phyloP scores from a whole-genome alignment of 306 rosid species.

The Senna tora region DNA sequence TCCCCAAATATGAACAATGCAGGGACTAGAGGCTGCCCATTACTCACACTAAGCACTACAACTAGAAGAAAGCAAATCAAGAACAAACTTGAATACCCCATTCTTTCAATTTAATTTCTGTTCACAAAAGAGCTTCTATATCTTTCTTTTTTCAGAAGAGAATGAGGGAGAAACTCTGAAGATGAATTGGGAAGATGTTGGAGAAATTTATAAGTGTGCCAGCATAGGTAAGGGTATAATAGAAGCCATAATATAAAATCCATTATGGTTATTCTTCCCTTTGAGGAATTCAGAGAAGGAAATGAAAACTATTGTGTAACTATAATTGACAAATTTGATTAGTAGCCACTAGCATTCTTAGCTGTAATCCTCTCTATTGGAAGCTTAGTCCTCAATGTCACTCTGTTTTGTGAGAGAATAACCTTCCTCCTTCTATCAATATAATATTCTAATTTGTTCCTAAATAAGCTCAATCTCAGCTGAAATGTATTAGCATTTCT shows the following conservation, averaged over 20 bases:
- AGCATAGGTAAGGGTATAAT: neutral
- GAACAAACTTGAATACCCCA: conserved; percentile 42
- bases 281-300: conserved; percentile 9
- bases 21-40: conserved; percentile 70
- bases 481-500: neutral
- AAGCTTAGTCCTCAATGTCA: neutral
- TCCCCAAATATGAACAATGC: conserved; percentile 80
- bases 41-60: conserved; percentile 34
- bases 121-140: conserved; percentile 26
- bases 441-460: conserved; percentile 4
- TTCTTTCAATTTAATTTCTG: conserved; percentile 11
- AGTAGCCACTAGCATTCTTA: conserved; percentile 15
- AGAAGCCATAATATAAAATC: too few relatives aligned
- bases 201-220: conserved; percentile 36
- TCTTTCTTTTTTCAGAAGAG: conserved; percentile 21
- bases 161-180: neutral
- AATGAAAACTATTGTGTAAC: conserved; percentile 20
- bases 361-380: neutral
- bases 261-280: conserved; percentile 3
- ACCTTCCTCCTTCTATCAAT: neutral
- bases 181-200: conserved; percentile 29
- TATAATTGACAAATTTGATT: conserved; percentile 26
- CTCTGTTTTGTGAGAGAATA: neutral
- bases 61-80: conserved; percentile 37
- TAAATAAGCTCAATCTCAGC: neutral